Evolutionary conservation across 129 eudicot species (phyloP), one percentile per base, ranked within the genome.

Genomic region (Cynara cardunculus): DNA sequence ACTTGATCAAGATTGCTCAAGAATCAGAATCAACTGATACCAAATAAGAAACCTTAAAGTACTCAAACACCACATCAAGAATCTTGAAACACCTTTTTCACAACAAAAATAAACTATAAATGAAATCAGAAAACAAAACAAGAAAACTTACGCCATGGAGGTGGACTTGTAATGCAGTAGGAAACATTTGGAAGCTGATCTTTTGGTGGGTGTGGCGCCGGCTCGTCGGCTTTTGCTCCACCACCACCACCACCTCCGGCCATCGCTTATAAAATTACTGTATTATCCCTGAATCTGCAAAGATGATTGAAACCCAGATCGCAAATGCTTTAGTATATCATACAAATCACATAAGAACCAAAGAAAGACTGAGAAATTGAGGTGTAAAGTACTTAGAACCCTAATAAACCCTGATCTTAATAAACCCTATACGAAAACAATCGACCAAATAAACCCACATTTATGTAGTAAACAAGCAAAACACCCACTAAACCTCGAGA

Each of bases 201-300:
- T 84, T 91, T 93, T n/a, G 98, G 97, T 80, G 94, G 97, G 83
- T 93, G 98, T 16, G 98, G 98, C 81, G 88, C 87, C 66, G 97
- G 97, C 75, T 93, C 98, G 14, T 82, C 92, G 25, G 94, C 80
- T 83, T 89, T 87, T 24, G 85, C 86, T 77, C 92, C 84, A 24
- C 89, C 89, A 74, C 91, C 84, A 21, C 88, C 89, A 75, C 91
- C 97, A 37, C 97, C 96, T 89, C 94, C 96, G 62, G 94, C 89
- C 97, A 90, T 91, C 22, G 9, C 65, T 37, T 11, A 16, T 31
- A 32, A 76, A 70, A 35, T 83, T 83, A 77, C 79, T 21, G 1
- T 27, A 13, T 39, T 71, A 78, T 76, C 82, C 73, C 80, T 86
- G 25, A 85, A 81, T 76, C 91, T 88, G 86, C 87, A 73, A 73